These are phyloP conservation scores for Penicillium riverlandense DNA, from an alignment of 495 filamentous ascomycete genomes.

Conservation along the genomic window DNA sequence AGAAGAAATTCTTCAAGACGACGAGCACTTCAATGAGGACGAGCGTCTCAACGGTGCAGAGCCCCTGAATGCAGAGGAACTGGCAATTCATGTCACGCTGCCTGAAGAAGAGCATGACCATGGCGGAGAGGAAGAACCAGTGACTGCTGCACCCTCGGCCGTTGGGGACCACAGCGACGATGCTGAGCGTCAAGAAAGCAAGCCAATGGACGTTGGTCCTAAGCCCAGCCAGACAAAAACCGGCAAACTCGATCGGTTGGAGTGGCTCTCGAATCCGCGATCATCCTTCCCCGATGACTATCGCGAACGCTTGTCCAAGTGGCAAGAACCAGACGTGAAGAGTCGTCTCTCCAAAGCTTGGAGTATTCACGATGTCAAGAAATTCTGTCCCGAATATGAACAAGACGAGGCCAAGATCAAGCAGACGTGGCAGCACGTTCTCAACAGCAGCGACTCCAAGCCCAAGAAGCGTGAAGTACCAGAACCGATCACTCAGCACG, in stretches of 20 bases:
- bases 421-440: slow-evolving; percentile 24
- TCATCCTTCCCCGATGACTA: slow-evolving; percentile 14
- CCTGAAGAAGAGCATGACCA: slow-evolving; percentile 10
- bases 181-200: background rate
- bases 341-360: slow-evolving; percentile 55
- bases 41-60: slow-evolving; percentile 8
- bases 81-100: background rate
- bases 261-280: slow-evolving; percentile 25
- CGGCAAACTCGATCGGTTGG: slow-evolving; percentile 9
- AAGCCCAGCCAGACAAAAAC: background rate
- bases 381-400: slow-evolving; percentile 35
- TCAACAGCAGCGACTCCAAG: slow-evolving; percentile 23
- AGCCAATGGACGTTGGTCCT: background rate
- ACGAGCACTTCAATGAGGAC: slow-evolving; percentile 12
- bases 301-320: slow-evolving; percentile 9
- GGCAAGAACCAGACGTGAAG: slow-evolving; percentile 30
- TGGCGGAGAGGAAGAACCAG: slow-evolving; percentile 5
- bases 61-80: background rate
- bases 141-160: slow-evolving; percentile 2
- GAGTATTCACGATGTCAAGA: slow-evolving; percentile 46
- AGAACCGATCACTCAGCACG: slow-evolving; percentile 40
- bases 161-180: slow-evolving; percentile 6
- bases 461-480: slow-evolving; percentile 36
- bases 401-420: slow-evolving; percentile 18
- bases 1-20: slow-evolving; percentile 17